Percentiles rank a stretch among this genome's conserved stretches.
Conservation (phyloP, 73 alveolate species). For the Effrenium voratum region DNA sequence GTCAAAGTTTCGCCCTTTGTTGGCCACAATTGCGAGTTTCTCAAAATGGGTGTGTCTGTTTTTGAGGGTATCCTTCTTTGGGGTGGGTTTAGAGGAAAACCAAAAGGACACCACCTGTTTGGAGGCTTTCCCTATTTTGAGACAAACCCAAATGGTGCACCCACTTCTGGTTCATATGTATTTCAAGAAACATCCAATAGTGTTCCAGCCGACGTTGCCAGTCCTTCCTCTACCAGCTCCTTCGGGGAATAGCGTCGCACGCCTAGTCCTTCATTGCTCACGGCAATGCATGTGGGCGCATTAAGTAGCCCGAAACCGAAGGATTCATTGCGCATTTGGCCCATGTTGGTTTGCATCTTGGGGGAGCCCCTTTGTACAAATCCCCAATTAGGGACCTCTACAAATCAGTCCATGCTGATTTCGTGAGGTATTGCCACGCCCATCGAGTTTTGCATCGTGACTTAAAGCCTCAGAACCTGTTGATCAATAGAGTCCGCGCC, state of each 20-base stretch:
- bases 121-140: background rate
- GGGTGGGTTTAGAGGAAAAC: background rate
- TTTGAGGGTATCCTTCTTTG: background rate
- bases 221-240: conserved; percentile 97
- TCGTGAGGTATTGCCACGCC: conserved; percentile 97
- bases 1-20: no score
- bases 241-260: conserved; percentile 95
- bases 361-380: no score
- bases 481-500: conserved; percentile 95
- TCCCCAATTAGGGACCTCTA: no score
- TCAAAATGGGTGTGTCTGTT: background rate
- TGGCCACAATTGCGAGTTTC: no score
- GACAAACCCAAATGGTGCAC: background rate
- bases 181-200: background rate
- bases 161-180: background rate
- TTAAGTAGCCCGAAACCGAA: no score
- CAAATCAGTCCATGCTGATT: no score
- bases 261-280: no score
- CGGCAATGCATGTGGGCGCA: no score
- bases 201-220: conserved; percentile 22
- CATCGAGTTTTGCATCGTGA: conserved; percentile 98
- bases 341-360: no score
- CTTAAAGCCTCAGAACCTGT: conserved; percentile 97
- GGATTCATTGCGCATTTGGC: no score
- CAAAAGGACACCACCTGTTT: no score